Evolutionary conservation across 169 alveolate genomes (phyloP).

Genomic region (Plasmodium sp.): DNA sequence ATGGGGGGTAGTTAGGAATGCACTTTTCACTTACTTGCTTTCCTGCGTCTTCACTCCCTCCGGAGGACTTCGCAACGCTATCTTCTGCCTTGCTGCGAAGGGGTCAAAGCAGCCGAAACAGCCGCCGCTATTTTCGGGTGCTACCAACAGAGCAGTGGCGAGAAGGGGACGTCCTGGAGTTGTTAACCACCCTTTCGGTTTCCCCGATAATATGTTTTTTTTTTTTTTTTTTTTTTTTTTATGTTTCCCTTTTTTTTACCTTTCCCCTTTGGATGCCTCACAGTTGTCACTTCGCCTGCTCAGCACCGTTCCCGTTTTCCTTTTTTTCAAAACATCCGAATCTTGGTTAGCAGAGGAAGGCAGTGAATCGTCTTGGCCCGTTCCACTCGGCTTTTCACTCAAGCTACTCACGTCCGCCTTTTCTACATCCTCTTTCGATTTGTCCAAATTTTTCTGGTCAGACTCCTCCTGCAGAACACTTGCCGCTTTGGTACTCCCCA

Average conservation of each 20-base stretch:
- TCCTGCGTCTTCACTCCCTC: background rate
- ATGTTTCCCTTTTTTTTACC: background rate
- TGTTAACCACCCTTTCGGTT: background rate
- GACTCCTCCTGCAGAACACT: slow-evolving; percentile 1
- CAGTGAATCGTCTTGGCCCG: background rate
- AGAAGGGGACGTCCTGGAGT: background rate
- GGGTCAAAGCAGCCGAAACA: background rate
- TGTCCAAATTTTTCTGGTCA: background rate
- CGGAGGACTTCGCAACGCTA: background rate
- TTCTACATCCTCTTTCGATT: background rate
- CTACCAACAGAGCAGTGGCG: background rate
- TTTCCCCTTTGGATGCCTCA: background rate
- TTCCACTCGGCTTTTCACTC: background rate
- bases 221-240: background rate
- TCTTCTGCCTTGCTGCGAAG: background rate
- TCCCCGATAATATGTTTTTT: background rate
- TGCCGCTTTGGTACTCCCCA: background rate
- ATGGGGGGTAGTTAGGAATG: background rate
- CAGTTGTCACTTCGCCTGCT: slow-evolving; percentile 8
- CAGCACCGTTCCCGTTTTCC: slow-evolving; percentile 33
- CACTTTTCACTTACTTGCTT: background rate
- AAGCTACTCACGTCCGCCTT: background rate
- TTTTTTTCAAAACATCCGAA: slow-evolving; percentile 27
- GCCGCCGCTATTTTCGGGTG: background rate
- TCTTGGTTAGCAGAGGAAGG: background rate